Conservation (phyloP, 768 basidiomycete genomes). For the Leccinum disarticulatum region DNA sequence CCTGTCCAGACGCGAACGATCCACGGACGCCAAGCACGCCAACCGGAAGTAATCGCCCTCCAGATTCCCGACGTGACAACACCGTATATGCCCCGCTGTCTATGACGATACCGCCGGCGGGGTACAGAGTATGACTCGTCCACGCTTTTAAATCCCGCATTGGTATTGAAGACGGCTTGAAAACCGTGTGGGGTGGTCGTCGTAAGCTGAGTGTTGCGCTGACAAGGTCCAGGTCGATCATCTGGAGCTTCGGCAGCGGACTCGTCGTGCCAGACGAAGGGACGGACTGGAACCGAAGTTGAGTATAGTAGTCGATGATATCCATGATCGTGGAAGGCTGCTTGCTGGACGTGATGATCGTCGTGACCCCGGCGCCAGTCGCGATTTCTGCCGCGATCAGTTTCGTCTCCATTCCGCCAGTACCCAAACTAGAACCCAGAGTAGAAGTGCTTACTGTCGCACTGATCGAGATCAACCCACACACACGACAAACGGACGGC, state of each 20-base stretch:
- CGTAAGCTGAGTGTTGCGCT: constrained; percentile 21
- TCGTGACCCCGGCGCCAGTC: constrained; percentile 91
- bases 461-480: neutral
- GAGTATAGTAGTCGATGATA: constrained; percentile 78
- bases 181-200: constrained; percentile 86
- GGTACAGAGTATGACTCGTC: constrained; percentile 93
- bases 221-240: constrained; percentile 27
- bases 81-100: constrained; percentile 88
- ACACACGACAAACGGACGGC: neutral
- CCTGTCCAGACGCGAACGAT: constrained; percentile 91
- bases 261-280: constrained; percentile 35
- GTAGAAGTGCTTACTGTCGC: constrained; percentile 84
- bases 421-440: constrained; percentile 89
- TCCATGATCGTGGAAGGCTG: constrained; percentile 69
- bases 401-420: constrained; percentile 99
- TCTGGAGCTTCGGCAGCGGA: constrained; percentile 25
- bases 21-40: constrained; percentile 89
- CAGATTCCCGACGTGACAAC: constrained; percentile 80
- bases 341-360: constrained; percentile 85
- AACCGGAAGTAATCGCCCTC: constrained; percentile 87
- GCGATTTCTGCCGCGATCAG: constrained; percentile 98
- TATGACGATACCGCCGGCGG: constrained; percentile 85
- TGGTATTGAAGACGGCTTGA: constrained; percentile 70
- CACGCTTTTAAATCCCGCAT: constrained; percentile 89
- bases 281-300: constrained; percentile 38